Conservation (phyloP, 352 stramenopile species). For the Saprolegnia diclina region DNA sequence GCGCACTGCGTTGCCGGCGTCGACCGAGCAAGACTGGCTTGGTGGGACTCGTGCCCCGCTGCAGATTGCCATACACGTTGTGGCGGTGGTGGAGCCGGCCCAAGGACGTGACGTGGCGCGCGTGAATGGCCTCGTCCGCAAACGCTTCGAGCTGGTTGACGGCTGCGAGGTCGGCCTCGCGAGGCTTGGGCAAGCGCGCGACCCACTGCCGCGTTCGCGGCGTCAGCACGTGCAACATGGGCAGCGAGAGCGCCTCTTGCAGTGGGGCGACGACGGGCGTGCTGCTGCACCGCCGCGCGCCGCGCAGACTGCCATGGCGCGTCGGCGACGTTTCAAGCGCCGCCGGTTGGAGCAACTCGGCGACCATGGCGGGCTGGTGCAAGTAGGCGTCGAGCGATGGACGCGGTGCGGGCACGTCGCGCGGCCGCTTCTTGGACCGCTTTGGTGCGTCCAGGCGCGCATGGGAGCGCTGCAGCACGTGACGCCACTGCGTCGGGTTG, state of each 20-base stretch:
- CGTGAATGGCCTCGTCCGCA: slow-evolving; percentile 8
- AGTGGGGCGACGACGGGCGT: background rate
- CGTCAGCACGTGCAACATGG: background rate
- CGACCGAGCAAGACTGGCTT: background rate
- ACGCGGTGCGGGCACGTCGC: background rate
- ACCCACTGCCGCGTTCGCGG: slow-evolving; percentile 13
- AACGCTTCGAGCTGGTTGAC: slow-evolving; percentile 21
- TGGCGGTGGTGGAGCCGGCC: background rate
- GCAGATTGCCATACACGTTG: slow-evolving; percentile 9
- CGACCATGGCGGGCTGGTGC: slow-evolving; percentile 18
- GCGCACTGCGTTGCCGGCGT: background rate
- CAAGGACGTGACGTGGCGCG: background rate
- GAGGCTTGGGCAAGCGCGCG: background rate
- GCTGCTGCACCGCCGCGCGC: background rate
- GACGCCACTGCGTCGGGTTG: slow-evolving; percentile 3
- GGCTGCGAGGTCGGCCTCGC: background rate
- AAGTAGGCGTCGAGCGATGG: slow-evolving; percentile 1
- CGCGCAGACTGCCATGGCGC: background rate
- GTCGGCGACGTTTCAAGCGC: background rate
- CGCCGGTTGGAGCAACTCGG: background rate
- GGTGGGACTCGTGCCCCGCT: background rate
- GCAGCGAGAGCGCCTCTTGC: background rate
- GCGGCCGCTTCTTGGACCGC: background rate
- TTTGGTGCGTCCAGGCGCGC: background rate
- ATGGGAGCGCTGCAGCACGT: background rate